Percentiles rank a stretch among this genome's conserved stretches.
Conservation (phyloP, 148 eudicot species). For the Dysphania ambrosioides region DNA sequence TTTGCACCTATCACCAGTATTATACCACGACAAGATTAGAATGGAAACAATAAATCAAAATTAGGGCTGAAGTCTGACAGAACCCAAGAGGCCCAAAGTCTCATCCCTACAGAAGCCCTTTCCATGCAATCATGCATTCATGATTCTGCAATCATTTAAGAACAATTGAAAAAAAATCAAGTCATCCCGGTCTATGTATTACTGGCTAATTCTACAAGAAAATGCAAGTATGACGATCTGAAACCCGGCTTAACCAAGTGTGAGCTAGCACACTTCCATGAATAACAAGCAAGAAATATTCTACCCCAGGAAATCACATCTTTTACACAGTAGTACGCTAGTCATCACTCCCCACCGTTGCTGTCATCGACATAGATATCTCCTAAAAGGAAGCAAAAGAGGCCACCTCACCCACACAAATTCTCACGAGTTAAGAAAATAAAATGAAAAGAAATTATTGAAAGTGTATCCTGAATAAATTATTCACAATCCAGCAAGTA, state of each 20-base stretch:
- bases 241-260: not conserved
- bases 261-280: not conserved
- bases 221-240: not conserved
- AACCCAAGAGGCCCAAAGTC: not conserved
- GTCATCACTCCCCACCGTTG: not conserved
- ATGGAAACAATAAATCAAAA: not conserved
- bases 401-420: not conserved
- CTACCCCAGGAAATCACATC: not conserved
- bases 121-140: not conserved
- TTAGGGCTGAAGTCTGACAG: not conserved
- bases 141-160: not conserved
- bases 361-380: not conserved
- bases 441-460: too few species aligned
- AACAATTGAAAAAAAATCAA: not conserved
- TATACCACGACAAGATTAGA: not conserved
- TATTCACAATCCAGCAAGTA: too few species aligned
- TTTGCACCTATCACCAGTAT: not conserved
- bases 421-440: not conserved
- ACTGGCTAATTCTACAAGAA: not conserved
- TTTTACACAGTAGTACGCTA: not conserved
- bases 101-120: not conserved
- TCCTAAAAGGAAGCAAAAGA: not conserved
- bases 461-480: too few species aligned
- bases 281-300: not conserved
- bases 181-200: too few species aligned